These are phyloP conservation scores for Dalbergia cultrata DNA, from an alignment of 306 rosid species.

Conservation along the genomic window DNA sequence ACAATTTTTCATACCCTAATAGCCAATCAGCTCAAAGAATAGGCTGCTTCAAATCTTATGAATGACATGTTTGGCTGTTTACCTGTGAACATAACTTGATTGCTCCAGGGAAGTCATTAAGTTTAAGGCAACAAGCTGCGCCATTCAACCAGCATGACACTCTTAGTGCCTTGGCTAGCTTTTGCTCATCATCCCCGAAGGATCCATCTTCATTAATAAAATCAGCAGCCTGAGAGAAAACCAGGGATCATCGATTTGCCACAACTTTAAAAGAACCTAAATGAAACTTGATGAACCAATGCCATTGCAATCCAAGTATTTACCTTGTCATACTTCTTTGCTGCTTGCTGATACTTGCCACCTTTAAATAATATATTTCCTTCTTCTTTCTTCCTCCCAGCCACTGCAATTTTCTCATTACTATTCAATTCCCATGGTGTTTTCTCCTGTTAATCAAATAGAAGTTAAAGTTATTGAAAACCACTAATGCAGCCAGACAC, in stretches of 20 bases:
- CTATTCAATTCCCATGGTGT: constrained; percentile 72
- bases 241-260: constrained; percentile 27
- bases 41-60: constrained; percentile 14
- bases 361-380: constrained; percentile 65
- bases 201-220: constrained; percentile 66
- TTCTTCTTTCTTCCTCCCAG: constrained; percentile 76
- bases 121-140: constrained; percentile 80
- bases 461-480: constrained; percentile 29
- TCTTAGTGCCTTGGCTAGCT: constrained; percentile 58
- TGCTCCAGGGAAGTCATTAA: constrained; percentile 66
- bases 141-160: constrained; percentile 78
- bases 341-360: constrained; percentile 65
- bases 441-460: constrained; percentile 62
- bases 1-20: constrained; percentile 6
- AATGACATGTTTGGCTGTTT: constrained; percentile 33
- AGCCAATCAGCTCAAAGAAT: background rate
- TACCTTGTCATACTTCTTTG: constrained; percentile 74
- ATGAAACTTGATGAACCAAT: constrained; percentile 32
- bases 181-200: constrained; percentile 59
- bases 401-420: constrained; percentile 70
- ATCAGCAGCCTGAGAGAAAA: constrained; percentile 65
- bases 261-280: background rate
- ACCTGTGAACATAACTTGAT: constrained; percentile 73
- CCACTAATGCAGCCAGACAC: background rate
- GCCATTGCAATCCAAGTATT: constrained; percentile 20